Percentiles rank a stretch among this genome's conserved stretches.
phyloP scores from a whole-genome alignment of 2,329 filamentous ascomycete genomes.

The Pyricularia sp. region DNA sequence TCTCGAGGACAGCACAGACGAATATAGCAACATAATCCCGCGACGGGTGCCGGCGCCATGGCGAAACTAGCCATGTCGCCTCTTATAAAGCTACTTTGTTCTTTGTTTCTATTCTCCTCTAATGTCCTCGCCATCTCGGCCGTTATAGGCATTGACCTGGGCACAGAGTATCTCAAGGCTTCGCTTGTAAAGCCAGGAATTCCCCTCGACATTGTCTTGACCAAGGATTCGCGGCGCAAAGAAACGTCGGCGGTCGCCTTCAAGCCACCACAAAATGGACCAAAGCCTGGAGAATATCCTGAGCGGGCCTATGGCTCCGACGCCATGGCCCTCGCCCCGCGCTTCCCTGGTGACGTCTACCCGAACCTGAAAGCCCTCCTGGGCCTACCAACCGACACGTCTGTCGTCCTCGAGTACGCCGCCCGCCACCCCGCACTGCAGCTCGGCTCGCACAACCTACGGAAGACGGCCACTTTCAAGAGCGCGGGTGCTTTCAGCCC shows the following conservation, averaged over 20 bases:
- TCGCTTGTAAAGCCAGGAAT: conserved; percentile 92
- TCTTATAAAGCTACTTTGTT: conserved; percentile 22
- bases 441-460: conserved; percentile 43
- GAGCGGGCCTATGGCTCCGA: conserved; percentile 88
- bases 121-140: conserved; percentile 48
- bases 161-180: conserved; percentile 95
- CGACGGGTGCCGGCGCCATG: conserved; percentile 19
- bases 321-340: conserved; percentile 71
- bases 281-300: conserved; percentile 56
- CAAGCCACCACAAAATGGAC: conserved; percentile 62
- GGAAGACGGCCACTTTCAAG: conserved; percentile 68
- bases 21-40: not conserved
- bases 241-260: conserved; percentile 85
- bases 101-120: conserved; percentile 28
- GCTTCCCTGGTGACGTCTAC: conserved; percentile 89
- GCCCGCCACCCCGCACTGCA: conserved; percentile 67
- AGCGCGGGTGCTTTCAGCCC: conserved; percentile 51
- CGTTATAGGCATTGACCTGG: conserved; percentile 84
- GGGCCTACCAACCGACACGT: conserved; percentile 52
- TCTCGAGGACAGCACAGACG: not conserved
- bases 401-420: conserved; percentile 56
- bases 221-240: conserved; percentile 95
- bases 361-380: conserved; percentile 84
- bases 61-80: conserved; percentile 20
- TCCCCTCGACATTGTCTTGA: conserved; percentile 92